A percentile compares a stretch with the other conserved stretches of the same genome.
Evolutionary conservation across 2,329 filamentous ascomycete species (phyloP).

Genomic region (Coccinonectria pachysandricola): DNA sequence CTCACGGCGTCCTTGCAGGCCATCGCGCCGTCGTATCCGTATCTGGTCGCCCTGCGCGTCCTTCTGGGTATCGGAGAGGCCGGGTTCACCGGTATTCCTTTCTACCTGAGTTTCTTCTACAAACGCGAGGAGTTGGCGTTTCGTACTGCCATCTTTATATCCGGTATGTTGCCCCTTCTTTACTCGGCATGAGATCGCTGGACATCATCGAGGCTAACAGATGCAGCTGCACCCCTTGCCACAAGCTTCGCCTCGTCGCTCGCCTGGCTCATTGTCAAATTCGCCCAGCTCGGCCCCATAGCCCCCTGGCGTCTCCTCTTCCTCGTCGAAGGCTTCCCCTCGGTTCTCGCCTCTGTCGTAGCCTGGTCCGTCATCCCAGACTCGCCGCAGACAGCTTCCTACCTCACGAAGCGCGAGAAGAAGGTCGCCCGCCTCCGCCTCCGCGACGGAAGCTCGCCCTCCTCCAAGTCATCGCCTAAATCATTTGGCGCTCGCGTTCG

Average conservation of each 20-base stretch:
- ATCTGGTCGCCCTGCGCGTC: constrained; percentile 43
- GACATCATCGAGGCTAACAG: constrained; percentile 31
- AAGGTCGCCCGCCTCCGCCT: constrained; percentile 63
- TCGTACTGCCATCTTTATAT: constrained; percentile 77
- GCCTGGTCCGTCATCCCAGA: constrained; percentile 73
- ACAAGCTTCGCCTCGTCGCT: constrained; percentile 69
- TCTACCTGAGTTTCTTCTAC: constrained; percentile 57
- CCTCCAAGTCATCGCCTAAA: constrained; percentile 9
- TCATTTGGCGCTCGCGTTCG: constrained; percentile 39
- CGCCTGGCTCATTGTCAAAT: constrained; percentile 65
- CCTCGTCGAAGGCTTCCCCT: constrained; percentile 76
- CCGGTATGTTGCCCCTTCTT: constrained; percentile 34
- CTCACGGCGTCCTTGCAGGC: constrained; percentile 65
- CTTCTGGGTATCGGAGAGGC: constrained; percentile 55
- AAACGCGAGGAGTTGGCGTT: constrained; percentile 66
- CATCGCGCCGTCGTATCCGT: constrained; percentile 52
- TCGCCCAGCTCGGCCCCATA: constrained; percentile 56
- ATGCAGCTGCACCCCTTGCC: constrained; percentile 65
- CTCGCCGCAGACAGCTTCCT: constrained; percentile 54
- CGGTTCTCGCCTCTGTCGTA: constrained; percentile 60
- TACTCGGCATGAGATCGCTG: no score
- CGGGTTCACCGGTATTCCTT: constrained; percentile 53
- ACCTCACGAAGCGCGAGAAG: constrained; percentile 52
- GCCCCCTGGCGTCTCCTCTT: constrained; percentile 82
- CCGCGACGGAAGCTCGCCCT: constrained; percentile 33